Evolutionary conservation across 2,329 filamentous ascomycete species (phyloP).

Genomic region (Alternaria hordeiaustralica): DNA sequence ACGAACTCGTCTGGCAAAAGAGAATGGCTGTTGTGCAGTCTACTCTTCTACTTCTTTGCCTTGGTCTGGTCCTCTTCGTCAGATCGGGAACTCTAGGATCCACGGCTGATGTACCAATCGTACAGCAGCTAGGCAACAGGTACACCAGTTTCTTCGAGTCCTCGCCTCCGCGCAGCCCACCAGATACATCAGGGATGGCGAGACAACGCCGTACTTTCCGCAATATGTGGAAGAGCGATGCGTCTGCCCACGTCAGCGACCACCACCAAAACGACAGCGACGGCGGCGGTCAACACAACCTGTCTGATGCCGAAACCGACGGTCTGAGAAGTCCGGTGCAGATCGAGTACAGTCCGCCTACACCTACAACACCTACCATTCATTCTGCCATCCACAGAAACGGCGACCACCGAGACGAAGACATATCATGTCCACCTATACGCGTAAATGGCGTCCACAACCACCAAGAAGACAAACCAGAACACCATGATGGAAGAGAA

Average conservation of each 20-base stretch:
- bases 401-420: conserved; percentile 5
- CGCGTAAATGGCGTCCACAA: conserved; percentile 16
- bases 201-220: conserved; percentile 42
- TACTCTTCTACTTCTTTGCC: conserved; percentile 82
- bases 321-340: conserved; percentile 40
- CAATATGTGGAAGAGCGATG: conserved; percentile 45
- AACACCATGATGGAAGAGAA: neutral
- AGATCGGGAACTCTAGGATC: conserved; percentile 46
- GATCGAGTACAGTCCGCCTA: conserved; percentile 44
- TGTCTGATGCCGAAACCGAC: conserved; percentile 44
- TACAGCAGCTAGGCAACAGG: conserved; percentile 52
- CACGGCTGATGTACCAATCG: conserved; percentile 52
- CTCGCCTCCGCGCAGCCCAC: conserved; percentile 42
- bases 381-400: conserved; percentile 19
- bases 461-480: neutral
- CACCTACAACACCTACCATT: neutral
- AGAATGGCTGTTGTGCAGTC: conserved; percentile 93
- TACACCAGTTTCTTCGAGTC: conserved; percentile 47
- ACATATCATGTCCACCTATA: neutral
- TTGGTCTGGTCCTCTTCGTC: conserved; percentile 83
- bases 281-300: conserved; percentile 10
- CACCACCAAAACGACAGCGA: conserved; percentile 36
- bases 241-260: conserved; percentile 40
- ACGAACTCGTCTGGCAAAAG: conserved; percentile 84
- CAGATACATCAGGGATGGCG: conserved; percentile 31